Percentiles rank a stretch among this genome's conserved stretches.
These are phyloP conservation scores for Citrullus mucosospermus DNA, from an alignment of 306 rosid genomes.

Conservation along the genomic window DNA sequence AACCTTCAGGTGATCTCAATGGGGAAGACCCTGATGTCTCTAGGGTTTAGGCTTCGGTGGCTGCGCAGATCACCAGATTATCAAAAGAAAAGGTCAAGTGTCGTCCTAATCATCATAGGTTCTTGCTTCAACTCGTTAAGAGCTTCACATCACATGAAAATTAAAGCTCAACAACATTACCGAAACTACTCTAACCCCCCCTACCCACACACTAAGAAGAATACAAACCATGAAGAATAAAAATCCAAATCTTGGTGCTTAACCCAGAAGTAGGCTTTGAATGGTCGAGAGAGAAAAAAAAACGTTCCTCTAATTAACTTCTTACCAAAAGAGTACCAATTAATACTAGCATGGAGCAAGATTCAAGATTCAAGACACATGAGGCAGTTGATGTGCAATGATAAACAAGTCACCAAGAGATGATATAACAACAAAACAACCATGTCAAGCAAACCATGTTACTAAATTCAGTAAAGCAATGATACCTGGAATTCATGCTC, in stretches of 20 bases:
- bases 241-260: neutral
- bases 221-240: neutral
- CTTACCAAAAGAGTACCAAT: neutral
- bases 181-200: neutral
- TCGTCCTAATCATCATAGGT: neutral
- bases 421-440: neutral
- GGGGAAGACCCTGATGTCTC: neutral
- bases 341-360: neutral
- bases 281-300: neutral
- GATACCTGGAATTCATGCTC: constrained; percentile 98
- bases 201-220: neutral
- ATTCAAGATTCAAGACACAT: neutral
- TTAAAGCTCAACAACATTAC: neutral
- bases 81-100: neutral
- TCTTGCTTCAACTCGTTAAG: neutral
- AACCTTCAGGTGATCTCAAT: neutral
- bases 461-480: neutral
- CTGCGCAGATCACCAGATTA: neutral
- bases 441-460: neutral
- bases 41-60: neutral
- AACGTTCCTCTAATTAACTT: neutral
- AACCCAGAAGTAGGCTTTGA: neutral
- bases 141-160: neutral
- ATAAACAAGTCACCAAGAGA: neutral
- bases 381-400: neutral